Evolutionary conservation across 1,139 yeast genomes (phyloP), one percentile per base, ranked within the genome.

Genomic region (Saccharomyces hybrid): DNA sequence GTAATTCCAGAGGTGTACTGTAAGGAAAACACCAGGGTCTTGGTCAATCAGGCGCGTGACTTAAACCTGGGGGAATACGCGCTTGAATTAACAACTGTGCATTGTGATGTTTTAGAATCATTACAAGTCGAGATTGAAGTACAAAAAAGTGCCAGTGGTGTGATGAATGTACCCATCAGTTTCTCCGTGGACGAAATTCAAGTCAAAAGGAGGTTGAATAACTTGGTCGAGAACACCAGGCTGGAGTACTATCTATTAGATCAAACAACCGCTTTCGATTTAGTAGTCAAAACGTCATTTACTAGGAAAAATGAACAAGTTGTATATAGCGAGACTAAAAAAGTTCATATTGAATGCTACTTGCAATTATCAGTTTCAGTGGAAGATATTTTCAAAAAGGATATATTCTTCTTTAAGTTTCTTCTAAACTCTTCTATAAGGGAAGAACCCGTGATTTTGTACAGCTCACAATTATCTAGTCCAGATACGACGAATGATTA

Each of bases 341-440:
- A 48, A 9, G 42, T 59, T 9, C 34, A 50, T 11, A 56, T 64
- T n/a, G 56, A 58, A 30, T 59, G 65, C 41, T 58, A 57, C 50
- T 55, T 68, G 11, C 69, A 70, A 4, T 49, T 68, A 1, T 64
- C 68, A 7, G 70, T 68, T 11, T 64, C 71, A 6, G 70, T 68
- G 2, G 71, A 68, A 52, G 70, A 68, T 50, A 65, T 68, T 25
- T 64, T 63, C 54, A 64, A 64, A 47, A 61, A 55, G 34, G 64
- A 63, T 32, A 47, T 56, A 2, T 65, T 68, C 41, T 63, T 59
- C 50, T 68, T 66, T 54, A 67, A 67, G 50, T 68, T 68, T 50
- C 53, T 65, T 11, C 51, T 68, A 6, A 65, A 60, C 47, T 57
- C 70, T 9, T 65, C 69, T 0, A 52, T 59, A 2, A 47, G 49